Evolutionary conservation across 768 basidiomycete species (phyloP), one percentile per base, ranked within the genome.

Genomic region (Daedaleopsis sinensis): DNA sequence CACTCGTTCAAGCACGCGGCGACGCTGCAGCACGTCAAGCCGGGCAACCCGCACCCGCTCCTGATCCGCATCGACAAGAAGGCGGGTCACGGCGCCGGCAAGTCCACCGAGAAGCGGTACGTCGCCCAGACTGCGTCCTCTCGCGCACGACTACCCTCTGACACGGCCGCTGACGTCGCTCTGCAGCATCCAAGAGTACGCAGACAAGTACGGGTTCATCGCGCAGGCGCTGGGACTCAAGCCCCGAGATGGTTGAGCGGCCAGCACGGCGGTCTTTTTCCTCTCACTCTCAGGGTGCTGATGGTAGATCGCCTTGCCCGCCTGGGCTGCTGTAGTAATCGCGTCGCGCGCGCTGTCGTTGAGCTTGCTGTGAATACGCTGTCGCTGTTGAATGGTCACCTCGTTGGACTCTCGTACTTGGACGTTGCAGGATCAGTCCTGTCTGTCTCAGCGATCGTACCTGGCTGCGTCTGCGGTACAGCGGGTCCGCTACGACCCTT

Each of bases 1-100:
- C 93, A 93, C 73, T 90, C 91, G 10, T 93, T 90, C 82, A 94
- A 94, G 74, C 80, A 85, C 53, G 86, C 88, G 0, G 93, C 93
- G 16, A 85, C 85, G n/a, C 76, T 93, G 39, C 92, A 94, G 70
- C 75, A 93, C 69, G 76, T 73, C 1, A 73, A 84, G 1, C 80
- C 89, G 1, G 67, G 85, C 49, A 94, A 93, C 71, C 82, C 84
- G 0, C 74, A 91, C 67, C 93, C 92, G 6, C 77, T 94, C 13
- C 78, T 94, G 19, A 76, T 93, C 51, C 83, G 91, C 21, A 85
- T 94, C 27, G 90, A 93, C 69, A 86, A 86, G 74, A 91, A 91
- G 70, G 83, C 88, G 1, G 91, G 91, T 1, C 91, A 93, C 66
- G 92, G 91, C 3, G 86, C 87, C 3, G 92, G 93, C 8, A 93